Evolutionary conservation across 164 flowering plant species (phyloP).

Genomic region (Vitis riparia): DNA sequence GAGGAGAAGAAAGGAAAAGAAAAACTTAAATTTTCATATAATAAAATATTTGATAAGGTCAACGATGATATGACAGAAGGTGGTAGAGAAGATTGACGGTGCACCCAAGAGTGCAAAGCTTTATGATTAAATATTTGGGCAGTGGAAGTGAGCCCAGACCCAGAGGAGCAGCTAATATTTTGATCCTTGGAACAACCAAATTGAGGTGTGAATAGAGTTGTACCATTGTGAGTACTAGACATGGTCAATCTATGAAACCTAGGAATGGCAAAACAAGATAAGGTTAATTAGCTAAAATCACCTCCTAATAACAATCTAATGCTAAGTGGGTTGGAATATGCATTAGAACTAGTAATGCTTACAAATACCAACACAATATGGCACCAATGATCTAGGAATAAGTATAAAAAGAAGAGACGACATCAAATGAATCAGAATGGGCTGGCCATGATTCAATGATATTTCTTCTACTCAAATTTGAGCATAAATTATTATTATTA

Average conservation of each 20-base stretch:
- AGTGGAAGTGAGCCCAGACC: constrained; percentile 18
- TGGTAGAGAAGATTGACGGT: constrained; percentile 84
- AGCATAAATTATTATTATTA: no score
- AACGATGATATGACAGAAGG: constrained; percentile 68
- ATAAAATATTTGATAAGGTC: constrained; percentile 20
- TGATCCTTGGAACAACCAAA: constrained; percentile 28
- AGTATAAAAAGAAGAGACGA: no score
- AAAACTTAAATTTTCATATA: background rate
- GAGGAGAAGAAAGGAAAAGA: background rate
- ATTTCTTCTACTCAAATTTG: no score
- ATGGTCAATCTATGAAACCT: constrained; percentile 72
- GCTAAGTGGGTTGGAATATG: no score
- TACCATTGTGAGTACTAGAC: constrained; percentile 37
- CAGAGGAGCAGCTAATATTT: constrained; percentile 6
- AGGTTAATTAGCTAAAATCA: background rate
- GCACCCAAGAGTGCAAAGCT: constrained; percentile 75
- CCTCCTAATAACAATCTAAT: background rate
- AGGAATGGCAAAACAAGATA: constrained; percentile 5
- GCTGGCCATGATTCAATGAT: no score
- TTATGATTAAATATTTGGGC: constrained; percentile 32
- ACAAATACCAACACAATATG: no score
- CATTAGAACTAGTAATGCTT: background rate
- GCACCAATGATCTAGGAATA: no score
- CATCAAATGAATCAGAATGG: no score
- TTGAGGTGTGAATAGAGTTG: constrained; percentile 25